Conservation (phyloP, 805 yeast species). For the Candida methanosorbosa region DNA sequence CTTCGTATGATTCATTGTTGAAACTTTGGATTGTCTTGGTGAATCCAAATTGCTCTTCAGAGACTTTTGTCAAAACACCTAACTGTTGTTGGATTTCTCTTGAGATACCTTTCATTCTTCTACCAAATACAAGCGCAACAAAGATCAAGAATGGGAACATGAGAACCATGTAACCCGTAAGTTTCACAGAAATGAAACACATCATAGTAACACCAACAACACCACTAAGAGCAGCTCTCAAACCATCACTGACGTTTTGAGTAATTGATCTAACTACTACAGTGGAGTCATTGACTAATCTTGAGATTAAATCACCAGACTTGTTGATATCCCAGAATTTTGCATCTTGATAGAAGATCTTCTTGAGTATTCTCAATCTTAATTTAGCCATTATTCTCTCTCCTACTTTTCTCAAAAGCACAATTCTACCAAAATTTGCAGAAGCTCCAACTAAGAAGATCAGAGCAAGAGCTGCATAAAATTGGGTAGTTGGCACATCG, state of each 20-base stretch:
- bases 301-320: slow-evolving; percentile 85
- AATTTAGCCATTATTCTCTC: slow-evolving; percentile 82
- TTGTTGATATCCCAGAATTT: slow-evolving; percentile 84
- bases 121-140: slow-evolving; percentile 78
- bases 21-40: slow-evolving; percentile 84
- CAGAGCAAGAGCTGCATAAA: slow-evolving; percentile 51
- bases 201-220: slow-evolving; percentile 86
- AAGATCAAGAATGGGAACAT: slow-evolving; percentile 77
- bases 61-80: slow-evolving; percentile 79
- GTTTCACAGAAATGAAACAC: slow-evolving; percentile 75
- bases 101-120: slow-evolving; percentile 64
- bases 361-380: slow-evolving; percentile 67
- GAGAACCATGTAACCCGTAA: slow-evolving; percentile 73
- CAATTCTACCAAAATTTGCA: slow-evolving; percentile 77
- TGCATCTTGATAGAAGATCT: slow-evolving; percentile 77
- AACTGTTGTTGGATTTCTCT: slow-evolving; percentile 73
- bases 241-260: slow-evolving; percentile 87
- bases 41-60: slow-evolving; percentile 86
- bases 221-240: slow-evolving; percentile 75
- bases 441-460: slow-evolving; percentile 66
- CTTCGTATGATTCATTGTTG: slow-evolving; percentile 75
- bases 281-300: slow-evolving; percentile 83
- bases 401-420: slow-evolving; percentile 69
- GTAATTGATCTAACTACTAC: slow-evolving; percentile 81
- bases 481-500: slow-evolving; percentile 57